A percentile compares a stretch with the other conserved stretches of the same genome.
Evolutionary conservation across 192 early-diverging fungal species (phyloP).

Genomic region (Coemansia sp.): DNA sequence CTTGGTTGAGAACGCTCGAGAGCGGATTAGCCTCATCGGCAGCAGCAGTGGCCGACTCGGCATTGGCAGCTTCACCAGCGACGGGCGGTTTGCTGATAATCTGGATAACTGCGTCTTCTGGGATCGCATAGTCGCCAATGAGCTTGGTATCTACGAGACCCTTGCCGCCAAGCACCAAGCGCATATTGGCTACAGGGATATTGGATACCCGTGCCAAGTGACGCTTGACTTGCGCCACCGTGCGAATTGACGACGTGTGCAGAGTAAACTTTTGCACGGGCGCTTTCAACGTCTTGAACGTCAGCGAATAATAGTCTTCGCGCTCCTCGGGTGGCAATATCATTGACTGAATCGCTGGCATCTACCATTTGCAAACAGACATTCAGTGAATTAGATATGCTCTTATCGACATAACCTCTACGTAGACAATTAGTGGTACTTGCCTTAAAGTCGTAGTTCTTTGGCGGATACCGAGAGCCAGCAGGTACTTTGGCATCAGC

Average conservation of each 20-base stretch:
- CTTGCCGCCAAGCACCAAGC: conserved; percentile 37
- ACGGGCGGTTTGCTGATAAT: conserved; percentile 36
- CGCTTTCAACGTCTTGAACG: conserved; percentile 42
- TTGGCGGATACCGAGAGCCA: conserved; percentile 27
- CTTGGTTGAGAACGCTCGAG: conserved; percentile 19
- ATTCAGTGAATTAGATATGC: not conserved
- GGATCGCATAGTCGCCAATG: conserved; percentile 45
- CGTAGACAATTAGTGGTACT: not conserved
- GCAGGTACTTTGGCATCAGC: conserved; percentile 29
- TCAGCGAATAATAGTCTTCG: conserved; percentile 40
- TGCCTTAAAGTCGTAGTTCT: conserved; percentile 40
- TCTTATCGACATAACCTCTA: not conserved
- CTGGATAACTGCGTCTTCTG: conserved; percentile 36
- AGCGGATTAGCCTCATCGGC: conserved; percentile 33
- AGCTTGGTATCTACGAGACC: conserved; percentile 45
- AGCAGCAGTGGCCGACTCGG: conserved; percentile 8
- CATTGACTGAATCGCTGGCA: conserved; percentile 24
- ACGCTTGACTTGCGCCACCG: conserved; percentile 42
- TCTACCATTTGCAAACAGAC: conserved; percentile 8
- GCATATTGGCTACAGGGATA: conserved; percentile 30
- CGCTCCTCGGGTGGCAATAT: conserved; percentile 23
- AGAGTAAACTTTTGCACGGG: conserved; percentile 49
- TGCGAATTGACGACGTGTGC: conserved; percentile 39
- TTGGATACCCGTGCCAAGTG: conserved; percentile 36
- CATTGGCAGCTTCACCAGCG: not conserved